Evolutionary conservation across 1,139 yeast genomes (phyloP).

Genomic region (Pneumocystis wakefieldiae): DNA sequence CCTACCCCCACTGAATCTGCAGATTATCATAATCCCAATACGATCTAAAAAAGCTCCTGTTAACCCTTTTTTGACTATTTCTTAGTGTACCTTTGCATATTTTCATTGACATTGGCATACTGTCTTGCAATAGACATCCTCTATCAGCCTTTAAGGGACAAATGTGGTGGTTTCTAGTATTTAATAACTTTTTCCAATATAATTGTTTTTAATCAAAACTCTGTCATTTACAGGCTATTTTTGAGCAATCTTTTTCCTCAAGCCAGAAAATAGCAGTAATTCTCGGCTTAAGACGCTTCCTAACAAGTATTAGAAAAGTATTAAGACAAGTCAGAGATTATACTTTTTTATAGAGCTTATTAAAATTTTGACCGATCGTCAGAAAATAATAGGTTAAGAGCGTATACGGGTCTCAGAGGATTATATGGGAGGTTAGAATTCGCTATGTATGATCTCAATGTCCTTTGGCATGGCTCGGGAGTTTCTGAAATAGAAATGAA

Average conservation of each 20-base stretch:
- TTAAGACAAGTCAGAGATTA: no score
- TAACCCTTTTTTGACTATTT: neutral
- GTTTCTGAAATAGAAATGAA: slow-evolving; percentile 6
- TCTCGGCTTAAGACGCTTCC: no score
- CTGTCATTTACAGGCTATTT: slow-evolving; percentile 4
- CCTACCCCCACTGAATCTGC: slow-evolving; percentile 34
- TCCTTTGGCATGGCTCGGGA: slow-evolving; percentile 15
- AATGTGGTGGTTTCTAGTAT: neutral
- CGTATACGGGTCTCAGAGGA: neutral
- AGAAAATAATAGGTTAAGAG: no score
- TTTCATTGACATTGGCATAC: slow-evolving; percentile 70
- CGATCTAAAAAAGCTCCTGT: slow-evolving; percentile 32
- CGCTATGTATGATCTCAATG: slow-evolving; percentile 12
- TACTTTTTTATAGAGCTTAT: no score
- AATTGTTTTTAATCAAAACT: neutral
- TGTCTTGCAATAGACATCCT: slow-evolving; percentile 58
- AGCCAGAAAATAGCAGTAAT: no score
- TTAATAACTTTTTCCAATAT: neutral
- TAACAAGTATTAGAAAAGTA: no score
- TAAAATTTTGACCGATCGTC: no score
- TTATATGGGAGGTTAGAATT: neutral
- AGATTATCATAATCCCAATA: slow-evolving; percentile 85
- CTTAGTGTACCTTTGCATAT: slow-evolving; percentile 29
- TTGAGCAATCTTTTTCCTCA: neutral
- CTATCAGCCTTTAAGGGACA: neutral